Percentiles rank a stretch among this genome's conserved stretches.
These are phyloP conservation scores for Chlamydomonas sp. DNA, from an alignment of 139 green algal genomes.

Conservation along the genomic window DNA sequence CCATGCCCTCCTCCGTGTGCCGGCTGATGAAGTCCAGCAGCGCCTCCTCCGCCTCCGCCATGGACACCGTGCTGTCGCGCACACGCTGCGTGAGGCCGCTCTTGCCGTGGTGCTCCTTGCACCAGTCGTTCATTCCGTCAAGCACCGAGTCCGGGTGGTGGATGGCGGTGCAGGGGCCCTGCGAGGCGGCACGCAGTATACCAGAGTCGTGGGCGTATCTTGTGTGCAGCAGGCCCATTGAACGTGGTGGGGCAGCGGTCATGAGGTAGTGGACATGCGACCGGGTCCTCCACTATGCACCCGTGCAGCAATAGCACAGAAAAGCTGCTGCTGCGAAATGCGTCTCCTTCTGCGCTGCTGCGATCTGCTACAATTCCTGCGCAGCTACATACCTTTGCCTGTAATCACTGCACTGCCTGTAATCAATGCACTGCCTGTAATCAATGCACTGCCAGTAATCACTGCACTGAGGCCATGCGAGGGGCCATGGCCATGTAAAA, in stretches of 20 bases:
- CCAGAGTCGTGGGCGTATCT: not conserved
- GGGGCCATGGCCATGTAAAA: no score
- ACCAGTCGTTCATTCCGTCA: slow-evolving; percentile 94
- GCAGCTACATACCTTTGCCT: no score
- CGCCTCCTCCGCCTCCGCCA: slow-evolving; percentile 30
- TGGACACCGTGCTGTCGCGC: slow-evolving; percentile 14
- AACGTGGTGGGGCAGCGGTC: not conserved
- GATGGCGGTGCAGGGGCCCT: slow-evolving; percentile 90
- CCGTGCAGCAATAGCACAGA: no score
- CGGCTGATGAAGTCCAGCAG: slow-evolving; percentile 77
- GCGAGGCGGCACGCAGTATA: not conserved
- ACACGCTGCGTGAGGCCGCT: slow-evolving; percentile 64
- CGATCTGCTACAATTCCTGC: no score
- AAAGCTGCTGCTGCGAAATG: no score
- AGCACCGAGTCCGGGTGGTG: slow-evolving; percentile 87
- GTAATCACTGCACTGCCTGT: no score
- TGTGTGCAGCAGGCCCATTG: not conserved
- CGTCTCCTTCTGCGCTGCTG: no score
- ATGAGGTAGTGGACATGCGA: not conserved
- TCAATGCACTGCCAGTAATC: no score
- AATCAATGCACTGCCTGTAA: no score
- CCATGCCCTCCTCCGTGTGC: slow-evolving; percentile 54
- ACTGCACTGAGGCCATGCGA: no score
- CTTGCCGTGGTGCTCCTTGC: slow-evolving; percentile 85
- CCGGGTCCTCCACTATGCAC: not conserved